Evolutionary conservation across 306 rosid species (phyloP).

Genomic region (Castanea mollissima): DNA sequence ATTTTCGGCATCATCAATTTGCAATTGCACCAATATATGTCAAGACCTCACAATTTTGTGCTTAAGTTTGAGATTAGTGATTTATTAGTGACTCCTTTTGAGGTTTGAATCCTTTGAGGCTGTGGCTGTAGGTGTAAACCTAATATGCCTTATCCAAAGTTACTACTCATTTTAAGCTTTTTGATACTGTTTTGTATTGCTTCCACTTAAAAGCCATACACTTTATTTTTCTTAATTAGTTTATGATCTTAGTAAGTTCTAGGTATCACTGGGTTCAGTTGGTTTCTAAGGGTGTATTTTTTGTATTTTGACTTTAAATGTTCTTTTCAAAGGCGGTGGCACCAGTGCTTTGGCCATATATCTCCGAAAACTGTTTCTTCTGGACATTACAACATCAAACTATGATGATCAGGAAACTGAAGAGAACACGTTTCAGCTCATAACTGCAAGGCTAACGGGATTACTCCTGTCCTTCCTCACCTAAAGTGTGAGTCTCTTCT

Average conservation of each 20-base stretch:
- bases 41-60: not conserved
- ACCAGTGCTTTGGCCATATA: slow-evolving; percentile 93
- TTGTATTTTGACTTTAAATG: slow-evolving; percentile 12
- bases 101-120: not conserved
- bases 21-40: not conserved
- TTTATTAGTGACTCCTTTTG: not conserved
- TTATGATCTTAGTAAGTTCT: not conserved
- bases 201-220: not conserved
- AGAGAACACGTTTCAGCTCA: slow-evolving; percentile 58
- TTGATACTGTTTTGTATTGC: not conserved
- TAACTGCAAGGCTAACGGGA: slow-evolving; percentile 72
- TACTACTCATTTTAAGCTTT: not conserved
- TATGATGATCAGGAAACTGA: slow-evolving; percentile 82
- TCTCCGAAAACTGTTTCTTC: slow-evolving; percentile 51
- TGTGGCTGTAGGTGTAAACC: not conserved
- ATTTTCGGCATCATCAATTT: not conserved
- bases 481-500: slow-evolving; percentile 66
- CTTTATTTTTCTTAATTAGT: not conserved
- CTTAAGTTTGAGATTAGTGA: not conserved
- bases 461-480: slow-evolving; percentile 67
- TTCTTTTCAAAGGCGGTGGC: slow-evolving; percentile 53
- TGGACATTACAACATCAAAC: slow-evolving; percentile 89
- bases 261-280: not conserved
- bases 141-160: not conserved
- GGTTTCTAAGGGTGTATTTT: not conserved